Evolutionary conservation across 257 asterid species (phyloP).

Genomic region (Sherardia arvensis): DNA sequence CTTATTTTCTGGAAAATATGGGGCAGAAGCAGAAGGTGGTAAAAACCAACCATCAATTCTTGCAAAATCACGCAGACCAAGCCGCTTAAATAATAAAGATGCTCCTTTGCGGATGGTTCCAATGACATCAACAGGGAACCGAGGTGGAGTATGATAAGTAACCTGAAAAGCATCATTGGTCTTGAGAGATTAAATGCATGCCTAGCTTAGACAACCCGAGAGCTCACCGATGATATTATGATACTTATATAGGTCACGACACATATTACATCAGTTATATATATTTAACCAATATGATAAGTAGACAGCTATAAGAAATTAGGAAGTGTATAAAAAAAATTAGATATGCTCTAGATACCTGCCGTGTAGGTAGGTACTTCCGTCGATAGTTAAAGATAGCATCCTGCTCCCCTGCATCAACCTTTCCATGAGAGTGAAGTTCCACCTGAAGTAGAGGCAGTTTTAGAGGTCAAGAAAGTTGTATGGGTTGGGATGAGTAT

Average conservation of each 20-base stretch:
- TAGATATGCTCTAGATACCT: slow-evolving; percentile 30
- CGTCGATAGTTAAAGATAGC: slow-evolving; percentile 65
- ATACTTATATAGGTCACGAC: not conserved
- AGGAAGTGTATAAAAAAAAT: not conserved
- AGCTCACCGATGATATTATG: not conserved
- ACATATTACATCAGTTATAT: not conserved
- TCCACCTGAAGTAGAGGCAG: slow-evolving; percentile 47
- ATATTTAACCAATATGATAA: not conserved
- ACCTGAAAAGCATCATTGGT: slow-evolving; percentile 38
- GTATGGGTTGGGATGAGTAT: too few relatives aligned
- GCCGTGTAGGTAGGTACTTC: slow-evolving; percentile 82
- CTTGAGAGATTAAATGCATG: not conserved
- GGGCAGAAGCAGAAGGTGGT: slow-evolving; percentile 46
- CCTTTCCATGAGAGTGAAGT: slow-evolving; percentile 50
- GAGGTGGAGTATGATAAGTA: slow-evolving; percentile 86
- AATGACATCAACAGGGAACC: slow-evolving; percentile 58
- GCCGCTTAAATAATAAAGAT: slow-evolving; percentile 54
- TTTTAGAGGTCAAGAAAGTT: not conserved
- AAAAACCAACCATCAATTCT: slow-evolving; percentile 90
- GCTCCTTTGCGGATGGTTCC: slow-evolving; percentile 75
- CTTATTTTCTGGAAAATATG: slow-evolving; percentile 43
- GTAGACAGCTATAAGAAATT: not conserved
- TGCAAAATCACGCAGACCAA: slow-evolving; percentile 86
- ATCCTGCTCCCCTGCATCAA: slow-evolving; percentile 56
- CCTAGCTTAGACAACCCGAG: not conserved